phyloP scores from a whole-genome alignment of 225 moss, liverwort and hornwort genomes.

The Polytrichum commune region DNA sequence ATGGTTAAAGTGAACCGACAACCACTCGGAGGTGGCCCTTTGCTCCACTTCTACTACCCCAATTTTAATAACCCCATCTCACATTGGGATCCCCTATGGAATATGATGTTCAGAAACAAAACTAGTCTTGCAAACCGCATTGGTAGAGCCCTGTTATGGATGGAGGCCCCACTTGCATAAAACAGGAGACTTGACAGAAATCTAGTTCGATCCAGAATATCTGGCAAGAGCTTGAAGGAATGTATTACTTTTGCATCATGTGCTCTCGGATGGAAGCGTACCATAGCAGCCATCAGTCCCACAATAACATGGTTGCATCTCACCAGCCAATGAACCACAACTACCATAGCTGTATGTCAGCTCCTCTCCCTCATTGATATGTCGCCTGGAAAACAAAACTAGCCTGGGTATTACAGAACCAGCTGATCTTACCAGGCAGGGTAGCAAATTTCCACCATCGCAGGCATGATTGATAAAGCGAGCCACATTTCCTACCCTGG shows the following conservation, averaged over 20 bases:
- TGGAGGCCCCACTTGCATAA: too few relatives aligned
- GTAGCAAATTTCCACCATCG: constrained; percentile 81
- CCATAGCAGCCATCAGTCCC: constrained; percentile 67
- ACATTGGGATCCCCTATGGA: too few relatives aligned
- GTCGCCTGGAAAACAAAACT: constrained; percentile 62
- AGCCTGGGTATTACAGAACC: constrained; percentile 82
- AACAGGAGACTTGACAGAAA: too few relatives aligned
- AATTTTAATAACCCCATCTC: too few relatives aligned
- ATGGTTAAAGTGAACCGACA: too few relatives aligned
- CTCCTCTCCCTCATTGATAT: constrained; percentile 60
- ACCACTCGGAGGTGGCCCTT: too few relatives aligned
- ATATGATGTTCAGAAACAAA: too few relatives aligned
- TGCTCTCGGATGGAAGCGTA: constrained; percentile 59
- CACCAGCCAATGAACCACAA: constrained; percentile 30
- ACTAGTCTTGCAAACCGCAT: too few relatives aligned
- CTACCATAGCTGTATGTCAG: constrained; percentile 74
- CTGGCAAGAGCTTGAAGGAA: too few relatives aligned
- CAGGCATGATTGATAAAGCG: constrained; percentile 96
- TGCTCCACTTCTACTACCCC: too few relatives aligned
- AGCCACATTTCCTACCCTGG: constrained; percentile 73
- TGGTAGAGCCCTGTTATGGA: too few relatives aligned
- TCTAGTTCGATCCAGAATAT: too few relatives aligned
- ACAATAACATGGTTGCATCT: constrained; percentile 58
- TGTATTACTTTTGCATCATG: constrained; percentile 8
- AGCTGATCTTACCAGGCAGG: constrained; percentile 64